Evolutionary conservation across 371 early-diverging fungal species (phyloP).

Genomic region (Mycotypha africana): DNA sequence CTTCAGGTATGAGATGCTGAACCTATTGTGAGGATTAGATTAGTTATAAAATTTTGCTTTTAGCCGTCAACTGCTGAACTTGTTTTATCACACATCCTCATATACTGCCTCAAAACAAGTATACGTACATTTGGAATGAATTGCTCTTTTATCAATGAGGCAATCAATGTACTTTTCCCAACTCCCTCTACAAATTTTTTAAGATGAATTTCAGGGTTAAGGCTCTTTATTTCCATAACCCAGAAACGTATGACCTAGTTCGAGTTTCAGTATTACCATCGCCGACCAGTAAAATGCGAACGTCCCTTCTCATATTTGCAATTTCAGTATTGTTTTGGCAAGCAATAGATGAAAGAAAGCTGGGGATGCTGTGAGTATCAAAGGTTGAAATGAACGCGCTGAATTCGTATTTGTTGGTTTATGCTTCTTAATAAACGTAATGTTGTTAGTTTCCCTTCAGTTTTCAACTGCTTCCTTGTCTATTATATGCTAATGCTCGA

Average conservation of each 20-base stretch:
- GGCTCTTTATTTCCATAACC: background rate
- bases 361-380: no score
- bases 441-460: no score
- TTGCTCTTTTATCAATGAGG: slow-evolving; percentile 91
- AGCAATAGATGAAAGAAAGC: background rate
- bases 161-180: slow-evolving; percentile 95
- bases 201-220: background rate
- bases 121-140: slow-evolving; percentile 84
- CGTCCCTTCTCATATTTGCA: slow-evolving; percentile 76
- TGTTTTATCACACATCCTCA: no score
- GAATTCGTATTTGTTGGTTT: no score
- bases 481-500: no score
- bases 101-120: no score
- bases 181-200: slow-evolving; percentile 64
- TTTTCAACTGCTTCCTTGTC: no score
- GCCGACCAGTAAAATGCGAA: slow-evolving; percentile 85
- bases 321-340: background rate
- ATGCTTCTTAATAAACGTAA: no score
- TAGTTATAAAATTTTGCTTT: no score
- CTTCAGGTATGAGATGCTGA: slow-evolving; percentile 94
- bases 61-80: no score
- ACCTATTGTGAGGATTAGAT: slow-evolving; percentile 51
- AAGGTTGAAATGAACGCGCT: no score
- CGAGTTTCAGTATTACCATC: slow-evolving; percentile 68
- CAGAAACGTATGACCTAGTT: background rate